These are phyloP conservation scores for Penicillium antarcticum DNA, from an alignment of 495 filamentous ascomycete species.

Conservation along the genomic window DNA sequence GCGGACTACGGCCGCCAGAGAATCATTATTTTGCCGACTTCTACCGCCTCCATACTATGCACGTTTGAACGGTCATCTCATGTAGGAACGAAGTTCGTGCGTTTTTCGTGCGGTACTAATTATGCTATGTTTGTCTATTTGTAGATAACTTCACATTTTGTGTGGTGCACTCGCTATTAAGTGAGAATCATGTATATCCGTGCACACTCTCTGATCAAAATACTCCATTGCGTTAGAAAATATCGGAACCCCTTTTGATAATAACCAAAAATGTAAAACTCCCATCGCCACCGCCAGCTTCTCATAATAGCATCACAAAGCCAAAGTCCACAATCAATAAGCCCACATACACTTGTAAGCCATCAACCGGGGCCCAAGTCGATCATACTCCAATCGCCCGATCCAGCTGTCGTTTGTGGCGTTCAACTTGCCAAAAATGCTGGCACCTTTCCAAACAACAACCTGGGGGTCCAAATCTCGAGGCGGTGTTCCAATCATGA, in stretches of 20 bases:
- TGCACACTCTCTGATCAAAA: neutral
- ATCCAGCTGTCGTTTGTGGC: slow-evolving; percentile 94
- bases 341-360: slow-evolving; percentile 88
- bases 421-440: slow-evolving; percentile 89
- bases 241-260: neutral
- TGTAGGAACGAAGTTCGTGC: no score
- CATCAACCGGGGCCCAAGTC: slow-evolving; percentile 73
- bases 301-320: slow-evolving; percentile 10
- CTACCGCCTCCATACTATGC: slow-evolving; percentile 3
- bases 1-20: neutral
- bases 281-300: neutral
- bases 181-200: no score
- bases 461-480: slow-evolving; percentile 92
- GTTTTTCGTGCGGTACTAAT: no score
- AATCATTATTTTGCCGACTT: slow-evolving; percentile 1
- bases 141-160: no score
- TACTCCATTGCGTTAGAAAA: slow-evolving; percentile 10
- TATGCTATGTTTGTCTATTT: no score
- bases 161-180: no score
- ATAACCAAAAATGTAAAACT: slow-evolving; percentile 5
- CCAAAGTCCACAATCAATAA: slow-evolving; percentile 40
- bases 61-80: neutral
- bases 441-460: slow-evolving; percentile 95
- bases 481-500: slow-evolving; percentile 84
- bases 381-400: slow-evolving; percentile 80